Base-by-base conservation (phyloP, 495 filamentous ascomycete species). In the Hyaloscypha variabilis region DNA sequence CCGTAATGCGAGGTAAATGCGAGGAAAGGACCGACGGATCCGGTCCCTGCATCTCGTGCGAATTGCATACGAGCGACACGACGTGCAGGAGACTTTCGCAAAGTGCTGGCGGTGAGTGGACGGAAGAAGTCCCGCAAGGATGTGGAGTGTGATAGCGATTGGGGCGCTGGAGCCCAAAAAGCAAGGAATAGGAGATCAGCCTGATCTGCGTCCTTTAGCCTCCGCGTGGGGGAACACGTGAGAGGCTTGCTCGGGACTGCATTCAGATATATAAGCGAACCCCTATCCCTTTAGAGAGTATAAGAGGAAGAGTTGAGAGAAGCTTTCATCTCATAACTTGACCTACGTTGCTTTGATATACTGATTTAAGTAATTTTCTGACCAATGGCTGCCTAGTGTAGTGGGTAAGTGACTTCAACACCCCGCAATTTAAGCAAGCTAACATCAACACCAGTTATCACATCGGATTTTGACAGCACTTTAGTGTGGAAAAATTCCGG, bases 391-490 rank as follows among this genome's bases (percentile, higher is more conserved):
- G 30, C 10, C 26, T 30, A 58, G 26, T 28, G 29, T 21, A 58
- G n/a, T 46, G 57, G 34, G 39, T 29, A 25, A 30, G 54, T 57
- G 1, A 29, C 8, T 34, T 30, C 54, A 29, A 50, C 14, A 61
- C 25, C 2, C 10, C 30, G 1, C 3, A 28, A 19, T 29, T 19
- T 6, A 17, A 24, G 39, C 23, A 23, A 31, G 11, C 11, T 56
- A 50, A 56, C 50, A 63, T 30, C 26, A 17, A 26, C 30, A 28
- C 26, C 31, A 51, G 62, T 58, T 64, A 64, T 64, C 62, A 64
- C 62, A 64, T 64, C 62, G 62, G 62, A 64, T 64, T 64, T 64
- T 64, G 62, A 64, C 26, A 50, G 28, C 29, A 21, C 8, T 3
- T 8, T 17, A 3, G 39, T 46, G 39, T 46, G 39, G 39, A 58